Conservation (phyloP, 192 early-diverging fungal species). For the Rhizophagus clarus region DNA sequence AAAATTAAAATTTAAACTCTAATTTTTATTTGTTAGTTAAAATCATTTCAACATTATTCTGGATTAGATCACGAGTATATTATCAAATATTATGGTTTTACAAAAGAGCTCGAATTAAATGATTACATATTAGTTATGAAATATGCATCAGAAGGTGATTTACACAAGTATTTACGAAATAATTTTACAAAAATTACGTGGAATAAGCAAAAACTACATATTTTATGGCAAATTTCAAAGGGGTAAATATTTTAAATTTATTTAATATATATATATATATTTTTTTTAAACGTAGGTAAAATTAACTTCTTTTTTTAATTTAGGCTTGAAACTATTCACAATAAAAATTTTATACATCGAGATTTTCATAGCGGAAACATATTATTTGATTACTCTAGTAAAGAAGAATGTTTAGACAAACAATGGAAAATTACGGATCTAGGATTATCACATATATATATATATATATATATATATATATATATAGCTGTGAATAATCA, state of each 20-base stretch:
- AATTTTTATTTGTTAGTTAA: not conserved
- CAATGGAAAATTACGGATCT: too few relatives aligned
- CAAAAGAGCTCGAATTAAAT: not conserved
- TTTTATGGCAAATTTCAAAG: not conserved
- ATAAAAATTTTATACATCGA: not conserved
- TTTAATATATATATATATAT: too few relatives aligned
- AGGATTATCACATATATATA: too few relatives aligned
- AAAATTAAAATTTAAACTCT: not conserved
- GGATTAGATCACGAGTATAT: not conserved
- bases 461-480: too few relatives aligned
- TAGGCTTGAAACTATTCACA: not conserved
- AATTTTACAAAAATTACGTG: not conserved
- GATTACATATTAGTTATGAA: not conserved
- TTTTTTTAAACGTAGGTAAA: not conserved
- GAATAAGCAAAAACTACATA: not conserved
- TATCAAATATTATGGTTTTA: not conserved
- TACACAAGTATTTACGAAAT: not conserved
- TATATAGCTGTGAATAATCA: too few relatives aligned
- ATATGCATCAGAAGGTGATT: not conserved
- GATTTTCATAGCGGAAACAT: not conserved
- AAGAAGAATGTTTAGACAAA: too few relatives aligned
- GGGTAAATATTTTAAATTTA: not conserved
- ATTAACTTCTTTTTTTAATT: not conserved
- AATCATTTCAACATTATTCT: not conserved
- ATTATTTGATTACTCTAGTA: not conserved